A percentile compares a stretch with the other conserved stretches of the same genome.
These are phyloP conservation scores for Parachlorella kessleri DNA, from an alignment of 139 green algal genomes.

Conservation along the genomic window DNA sequence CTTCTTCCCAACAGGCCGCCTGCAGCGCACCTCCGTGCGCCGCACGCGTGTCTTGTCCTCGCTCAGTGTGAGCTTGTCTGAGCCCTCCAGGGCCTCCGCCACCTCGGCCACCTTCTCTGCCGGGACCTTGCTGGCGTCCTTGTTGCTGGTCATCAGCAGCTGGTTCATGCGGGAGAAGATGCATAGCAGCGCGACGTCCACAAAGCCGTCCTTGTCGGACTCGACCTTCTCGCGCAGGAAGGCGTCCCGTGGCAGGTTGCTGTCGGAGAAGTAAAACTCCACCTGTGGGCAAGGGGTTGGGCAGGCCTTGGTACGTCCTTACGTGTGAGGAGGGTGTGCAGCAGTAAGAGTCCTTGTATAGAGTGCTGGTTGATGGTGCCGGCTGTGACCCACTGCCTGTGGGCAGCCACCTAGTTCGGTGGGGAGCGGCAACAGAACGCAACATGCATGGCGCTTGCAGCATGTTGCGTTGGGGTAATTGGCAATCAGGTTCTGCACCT, in stretches of 20 bases:
- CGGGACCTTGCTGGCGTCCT: slow-evolving; percentile 2
- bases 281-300: slow-evolving; percentile 54
- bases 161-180: slow-evolving; percentile 85
- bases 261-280: slow-evolving; percentile 95
- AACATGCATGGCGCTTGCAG: no score
- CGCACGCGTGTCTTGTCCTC: slow-evolving; percentile 52
- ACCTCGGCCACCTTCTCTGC: slow-evolving; percentile 23
- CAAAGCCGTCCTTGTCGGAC: slow-evolving; percentile 64
- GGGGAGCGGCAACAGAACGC: background rate
- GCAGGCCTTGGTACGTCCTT: background rate
- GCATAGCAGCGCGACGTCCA: slow-evolving; percentile 72
- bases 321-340: background rate
- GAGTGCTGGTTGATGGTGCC: no score
- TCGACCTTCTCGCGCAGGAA: slow-evolving; percentile 77
- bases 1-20: no score
- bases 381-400: no score
- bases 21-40: slow-evolving; percentile 38
- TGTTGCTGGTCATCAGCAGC: slow-evolving; percentile 49
- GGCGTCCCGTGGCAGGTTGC: slow-evolving; percentile 86
- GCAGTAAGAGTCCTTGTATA: no score
- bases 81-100: slow-evolving; percentile 30
- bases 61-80: slow-evolving; percentile 30
- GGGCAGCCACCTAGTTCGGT: no score
- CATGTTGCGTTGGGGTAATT: background rate
- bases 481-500: background rate